Base-by-base conservation (phyloP, 2,329 filamentous ascomycete genomes). In the Dactylellina sp. region DNA sequence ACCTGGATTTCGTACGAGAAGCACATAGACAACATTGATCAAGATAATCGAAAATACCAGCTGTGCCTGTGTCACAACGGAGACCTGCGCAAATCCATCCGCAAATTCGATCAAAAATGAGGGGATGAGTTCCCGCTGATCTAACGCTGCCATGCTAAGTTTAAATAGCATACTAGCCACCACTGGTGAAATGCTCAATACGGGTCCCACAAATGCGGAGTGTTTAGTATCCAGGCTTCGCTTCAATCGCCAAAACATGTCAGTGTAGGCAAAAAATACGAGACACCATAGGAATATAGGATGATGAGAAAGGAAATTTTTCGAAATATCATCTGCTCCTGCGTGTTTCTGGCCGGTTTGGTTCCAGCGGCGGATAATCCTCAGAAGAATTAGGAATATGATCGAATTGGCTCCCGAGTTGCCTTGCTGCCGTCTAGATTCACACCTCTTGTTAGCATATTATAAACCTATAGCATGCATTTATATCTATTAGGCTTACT, bases 341-440 rank as follows among this genome's bases (percentile, higher is more conserved):
- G 95, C 90, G 78, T 92, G 93, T 81, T 99, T 99, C 80, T 98
- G 94, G 2, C 95, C 95, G 0, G 95, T 98, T 81, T 98, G 95
- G 79, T 98, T 98, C 94, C 94, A 99, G 64, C 90, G 86, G 46
- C 92, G 84, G 39, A 88, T 83, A 1, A 96, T 78, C 37, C 93
- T 87, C 60, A 91, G 86, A 6, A 87, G 82, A 0, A 85, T 78
- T 6, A 94, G 83, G 0, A 91, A 83, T 32, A 85, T 78, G 12
- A 86, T 40, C 11, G 80, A 77, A n/a, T 75, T 76, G 14, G 78
- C 46, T 24, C 50, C 59, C 20, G 37, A 75, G 56, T 47, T 53
- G 5, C 49, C 63, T 16, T 47, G 71, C 65, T 64, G 62, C 28
- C 77, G 44, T 64, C 76, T 56, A 64, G 0, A 79, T 76, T 6